phyloP scores from a whole-genome alignment of 768 basidiomycete species.

The Paxillus rubicundulus region DNA sequence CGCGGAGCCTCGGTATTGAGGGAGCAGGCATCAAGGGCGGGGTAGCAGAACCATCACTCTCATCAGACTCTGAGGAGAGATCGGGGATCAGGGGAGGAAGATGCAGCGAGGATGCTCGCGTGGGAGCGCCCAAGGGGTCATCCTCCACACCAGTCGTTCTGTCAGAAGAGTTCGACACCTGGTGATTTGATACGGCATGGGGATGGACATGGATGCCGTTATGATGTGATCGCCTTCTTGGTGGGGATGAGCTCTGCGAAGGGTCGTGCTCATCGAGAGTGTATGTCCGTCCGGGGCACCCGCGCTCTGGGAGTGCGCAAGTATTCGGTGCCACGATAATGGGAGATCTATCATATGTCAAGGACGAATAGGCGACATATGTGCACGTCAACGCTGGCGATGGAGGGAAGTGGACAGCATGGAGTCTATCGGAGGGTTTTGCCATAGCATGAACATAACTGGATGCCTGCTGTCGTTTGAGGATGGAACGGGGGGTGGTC shows the following conservation, averaged over 20 bases:
- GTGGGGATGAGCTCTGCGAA: constrained; percentile 10
- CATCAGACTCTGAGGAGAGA: constrained; percentile 59
- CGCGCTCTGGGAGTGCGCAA: constrained; percentile 76
- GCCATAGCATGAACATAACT: constrained; percentile 12
- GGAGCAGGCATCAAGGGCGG: constrained; percentile 8
- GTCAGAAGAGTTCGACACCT: background rate
- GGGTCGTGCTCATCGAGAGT: constrained; percentile 39
- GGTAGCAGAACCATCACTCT: constrained; percentile 52
- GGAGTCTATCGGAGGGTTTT: constrained; percentile 25
- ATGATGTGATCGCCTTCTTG: constrained; percentile 19
- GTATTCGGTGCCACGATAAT: constrained; percentile 70
- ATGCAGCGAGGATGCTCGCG: constrained; percentile 12
- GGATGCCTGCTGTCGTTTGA: constrained; percentile 45
- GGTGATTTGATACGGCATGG: constrained; percentile 31
- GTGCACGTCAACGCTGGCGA: constrained; percentile 34
- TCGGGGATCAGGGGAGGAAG: constrained; percentile 59
- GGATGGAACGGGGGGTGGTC: constrained; percentile 48
- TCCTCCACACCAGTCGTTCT: constrained; percentile 5
- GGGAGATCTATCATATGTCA: constrained; percentile 74
- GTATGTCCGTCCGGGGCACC: constrained; percentile 73
- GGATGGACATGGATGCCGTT: constrained; percentile 46
- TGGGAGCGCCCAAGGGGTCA: constrained; percentile 10
- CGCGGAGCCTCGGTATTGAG: constrained; percentile 13
- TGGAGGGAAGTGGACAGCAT: constrained; percentile 53
- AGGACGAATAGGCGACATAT: constrained; percentile 42